These are phyloP conservation scores for Eucalyptus tenuipes DNA, from an alignment of 345 rosid genomes.

Conservation along the genomic window DNA sequence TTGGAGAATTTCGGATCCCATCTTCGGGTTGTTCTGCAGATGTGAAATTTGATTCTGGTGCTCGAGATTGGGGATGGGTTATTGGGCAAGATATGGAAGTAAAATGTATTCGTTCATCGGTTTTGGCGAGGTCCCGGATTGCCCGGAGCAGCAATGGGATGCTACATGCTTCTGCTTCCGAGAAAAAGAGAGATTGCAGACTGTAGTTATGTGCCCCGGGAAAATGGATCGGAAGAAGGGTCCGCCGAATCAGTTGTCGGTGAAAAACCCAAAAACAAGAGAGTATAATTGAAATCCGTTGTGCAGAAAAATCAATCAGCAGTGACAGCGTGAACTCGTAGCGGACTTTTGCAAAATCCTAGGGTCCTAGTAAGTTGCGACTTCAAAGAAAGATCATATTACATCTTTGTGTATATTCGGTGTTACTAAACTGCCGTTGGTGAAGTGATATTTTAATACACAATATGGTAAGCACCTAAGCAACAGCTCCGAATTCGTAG, in stretches of 20 bases:
- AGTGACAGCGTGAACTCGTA: rapidly evolving
- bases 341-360: neutral
- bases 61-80: neutral
- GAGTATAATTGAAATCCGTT: neutral
- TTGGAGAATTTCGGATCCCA: neutral
- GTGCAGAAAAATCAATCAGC: neutral
- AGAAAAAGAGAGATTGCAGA: neutral
- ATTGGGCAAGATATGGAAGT: neutral
- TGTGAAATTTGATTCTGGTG: neutral
- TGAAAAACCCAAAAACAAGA: neutral
- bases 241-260: neutral
- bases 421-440: neutral
- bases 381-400: neutral
- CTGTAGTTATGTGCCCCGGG: neutral
- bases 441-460: neutral
- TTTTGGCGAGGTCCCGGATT: neutral
- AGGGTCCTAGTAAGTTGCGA: neutral
- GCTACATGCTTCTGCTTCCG: neutral
- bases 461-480: neutral
- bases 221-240: neutral
- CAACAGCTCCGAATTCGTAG: rapidly evolving
- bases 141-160: neutral
- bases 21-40: neutral
- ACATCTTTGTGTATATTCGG: neutral
- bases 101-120: neutral